Percentiles rank a stretch among this genome's conserved stretches.
Conservation (phyloP, 1,139 yeast species). For the Taiozyma sp. region DNA sequence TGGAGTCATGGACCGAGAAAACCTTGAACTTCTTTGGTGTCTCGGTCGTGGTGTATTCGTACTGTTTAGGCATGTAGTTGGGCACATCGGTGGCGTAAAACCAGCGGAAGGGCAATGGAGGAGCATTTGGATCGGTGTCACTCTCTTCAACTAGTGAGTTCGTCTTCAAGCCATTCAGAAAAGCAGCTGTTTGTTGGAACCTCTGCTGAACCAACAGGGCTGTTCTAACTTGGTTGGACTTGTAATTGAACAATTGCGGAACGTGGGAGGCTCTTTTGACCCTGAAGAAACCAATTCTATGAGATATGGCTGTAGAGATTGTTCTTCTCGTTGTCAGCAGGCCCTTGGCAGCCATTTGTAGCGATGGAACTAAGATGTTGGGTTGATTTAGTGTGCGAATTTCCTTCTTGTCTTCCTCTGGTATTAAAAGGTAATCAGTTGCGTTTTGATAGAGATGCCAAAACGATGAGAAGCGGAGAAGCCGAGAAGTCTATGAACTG, state of each 20-base stretch:
- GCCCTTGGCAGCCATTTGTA: not conserved
- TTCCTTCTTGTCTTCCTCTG: not conserved
- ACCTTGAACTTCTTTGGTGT: constrained; percentile 62
- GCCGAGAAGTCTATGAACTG: no score
- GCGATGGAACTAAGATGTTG: not conserved
- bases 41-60: constrained; percentile 39
- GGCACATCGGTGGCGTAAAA: constrained; percentile 83
- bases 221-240: not conserved
- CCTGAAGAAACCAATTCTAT: not conserved
- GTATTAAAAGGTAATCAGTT: no score
- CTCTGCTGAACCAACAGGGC: not conserved
- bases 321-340: not conserved
- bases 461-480: not conserved
- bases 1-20: constrained; percentile 60
- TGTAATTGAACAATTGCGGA: not conserved
- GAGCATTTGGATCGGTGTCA: constrained; percentile 1
- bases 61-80: constrained; percentile 56
- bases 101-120: constrained; percentile 39
- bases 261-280: not conserved
- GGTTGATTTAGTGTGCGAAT: not conserved
- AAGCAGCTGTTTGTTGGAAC: not conserved
- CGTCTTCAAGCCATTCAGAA: not conserved
- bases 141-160: not conserved
- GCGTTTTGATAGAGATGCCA: not conserved
- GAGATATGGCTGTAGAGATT: not conserved